Percentiles rank a stretch among this genome's conserved stretches.
These are phyloP conservation scores for Rhododendron vialii DNA, from an alignment of 148 eudicot genomes.

Conservation along the genomic window DNA sequence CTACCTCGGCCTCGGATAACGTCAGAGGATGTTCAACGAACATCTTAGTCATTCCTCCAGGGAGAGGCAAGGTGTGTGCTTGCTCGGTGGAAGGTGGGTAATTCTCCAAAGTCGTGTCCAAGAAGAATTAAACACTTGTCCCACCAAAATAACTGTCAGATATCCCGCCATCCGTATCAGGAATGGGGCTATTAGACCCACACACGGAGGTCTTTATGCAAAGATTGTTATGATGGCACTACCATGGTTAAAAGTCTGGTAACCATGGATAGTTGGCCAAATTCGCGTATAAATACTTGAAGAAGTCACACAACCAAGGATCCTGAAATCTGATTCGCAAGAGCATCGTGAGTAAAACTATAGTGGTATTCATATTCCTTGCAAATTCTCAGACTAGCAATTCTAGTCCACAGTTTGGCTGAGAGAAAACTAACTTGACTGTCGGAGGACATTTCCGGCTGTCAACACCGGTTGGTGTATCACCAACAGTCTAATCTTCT, in stretches of 20 bases:
- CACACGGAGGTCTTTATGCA: neutral
- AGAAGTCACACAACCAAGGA: neutral
- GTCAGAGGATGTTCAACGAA: too few relatives aligned
- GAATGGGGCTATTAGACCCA: neutral
- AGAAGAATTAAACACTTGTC: neutral
- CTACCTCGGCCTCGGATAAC: neutral
- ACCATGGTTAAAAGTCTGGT: neutral
- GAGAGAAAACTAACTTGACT: neutral
- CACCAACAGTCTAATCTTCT: too few relatives aligned
- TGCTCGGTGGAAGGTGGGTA: neutral
- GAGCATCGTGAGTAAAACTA: neutral
- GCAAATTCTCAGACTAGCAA: neutral
- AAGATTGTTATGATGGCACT: neutral
- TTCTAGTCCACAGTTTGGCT: neutral
- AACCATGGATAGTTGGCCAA: neutral
- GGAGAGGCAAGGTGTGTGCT: too few relatives aligned
- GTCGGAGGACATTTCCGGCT: too few relatives aligned
- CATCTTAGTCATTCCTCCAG: too few relatives aligned
- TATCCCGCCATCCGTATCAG: neutral
- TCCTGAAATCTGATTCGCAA: too few relatives aligned
- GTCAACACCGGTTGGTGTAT: too few relatives aligned
- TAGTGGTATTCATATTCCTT: neutral
- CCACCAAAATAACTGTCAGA: neutral
- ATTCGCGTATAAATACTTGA: neutral
- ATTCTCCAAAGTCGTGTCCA: neutral